These are phyloP conservation scores for Dissophora ornata DNA, from an alignment of 192 early-diverging fungal species.

Conservation along the genomic window DNA sequence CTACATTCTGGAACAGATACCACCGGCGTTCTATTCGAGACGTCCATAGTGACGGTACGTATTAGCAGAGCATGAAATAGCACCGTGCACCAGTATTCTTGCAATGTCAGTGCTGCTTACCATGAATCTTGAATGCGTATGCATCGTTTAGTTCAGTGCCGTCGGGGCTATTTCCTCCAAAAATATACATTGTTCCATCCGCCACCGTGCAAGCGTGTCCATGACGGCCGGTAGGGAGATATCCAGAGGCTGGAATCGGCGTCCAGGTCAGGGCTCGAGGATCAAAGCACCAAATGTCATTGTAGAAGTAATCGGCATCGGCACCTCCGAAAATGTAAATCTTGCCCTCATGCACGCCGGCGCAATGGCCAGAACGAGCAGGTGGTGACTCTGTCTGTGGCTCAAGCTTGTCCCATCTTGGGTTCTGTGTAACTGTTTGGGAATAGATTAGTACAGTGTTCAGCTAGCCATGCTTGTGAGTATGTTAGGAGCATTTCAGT, in stretches of 20 bases:
- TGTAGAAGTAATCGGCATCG: conserved; percentile 60
- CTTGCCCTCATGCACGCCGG: conserved; percentile 34
- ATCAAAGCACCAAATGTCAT: conserved; percentile 71
- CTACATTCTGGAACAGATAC: conserved; percentile 71
- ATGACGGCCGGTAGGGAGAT: conserved; percentile 61
- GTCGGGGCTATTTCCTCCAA: conserved; percentile 61
- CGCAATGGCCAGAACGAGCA: conserved; percentile 48
- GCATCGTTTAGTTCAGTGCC: conserved; percentile 61
- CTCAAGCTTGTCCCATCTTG: conserved; percentile 43
- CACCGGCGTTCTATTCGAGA: conserved; percentile 60
- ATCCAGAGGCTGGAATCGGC: conserved; percentile 56
- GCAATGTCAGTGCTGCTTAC: conserved; percentile 26
- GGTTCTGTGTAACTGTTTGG: conserved; percentile 47
- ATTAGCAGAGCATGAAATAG: no score
- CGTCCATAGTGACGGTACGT: no score
- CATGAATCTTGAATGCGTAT: conserved; percentile 62
- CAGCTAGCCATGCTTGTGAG: no score
- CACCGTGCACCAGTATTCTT: no score
- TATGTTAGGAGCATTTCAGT: no score
- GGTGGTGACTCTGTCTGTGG: conserved; percentile 53
- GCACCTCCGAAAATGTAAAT: conserved; percentile 63
- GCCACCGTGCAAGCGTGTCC: conserved; percentile 52
- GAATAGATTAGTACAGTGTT: no score
- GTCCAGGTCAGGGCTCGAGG: conserved; percentile 56
- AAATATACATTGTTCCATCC: conserved; percentile 65